phyloP scores from a whole-genome alignment of 768 basidiomycete species.

The Pulveroboletus sp. region DNA sequence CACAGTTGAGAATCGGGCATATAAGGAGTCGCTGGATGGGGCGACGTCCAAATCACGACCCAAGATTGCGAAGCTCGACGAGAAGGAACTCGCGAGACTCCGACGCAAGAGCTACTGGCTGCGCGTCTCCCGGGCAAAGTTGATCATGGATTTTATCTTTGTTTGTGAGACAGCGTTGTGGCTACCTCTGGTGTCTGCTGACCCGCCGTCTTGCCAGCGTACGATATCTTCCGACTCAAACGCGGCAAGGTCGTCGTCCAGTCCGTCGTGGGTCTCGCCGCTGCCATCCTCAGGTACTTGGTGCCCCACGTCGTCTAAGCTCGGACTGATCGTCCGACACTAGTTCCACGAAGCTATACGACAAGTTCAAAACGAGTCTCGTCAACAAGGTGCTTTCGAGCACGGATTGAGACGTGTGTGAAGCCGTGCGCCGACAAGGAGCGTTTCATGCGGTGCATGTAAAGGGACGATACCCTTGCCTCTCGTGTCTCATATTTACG shows the following conservation, averaged over 20 bases:
- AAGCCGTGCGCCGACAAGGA: too few species aligned
- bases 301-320: not conserved
- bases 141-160: slow-evolving; percentile 82
- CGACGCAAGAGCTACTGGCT: slow-evolving; percentile 75
- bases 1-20: slow-evolving; percentile 68
- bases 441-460: too few species aligned
- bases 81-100: slow-evolving; percentile 64
- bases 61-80: slow-evolving; percentile 52
- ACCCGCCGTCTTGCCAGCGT: slow-evolving; percentile 45
- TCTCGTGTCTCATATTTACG: not conserved
- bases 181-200: slow-evolving; percentile 4
- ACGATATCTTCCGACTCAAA: slow-evolving; percentile 70
- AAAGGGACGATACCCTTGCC: too few species aligned
- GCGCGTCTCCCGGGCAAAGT: slow-evolving; percentile 61
- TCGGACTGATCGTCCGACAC: slow-evolving; percentile 3
- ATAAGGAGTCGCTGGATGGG: slow-evolving; percentile 66
- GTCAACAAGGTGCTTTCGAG: slow-evolving; percentile 41
- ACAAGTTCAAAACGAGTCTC: slow-evolving; percentile 61
- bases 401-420: slow-evolving; percentile 12
- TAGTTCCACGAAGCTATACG: slow-evolving; percentile 71
- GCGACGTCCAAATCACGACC: slow-evolving; percentile 68
- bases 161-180: slow-evolving; percentile 55
- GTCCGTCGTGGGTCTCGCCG: slow-evolving; percentile 59
- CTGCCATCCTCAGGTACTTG: slow-evolving; percentile 69
- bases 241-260: slow-evolving; percentile 57